Conservation (phyloP, 2,329 filamentous ascomycete genomes). For the Pseudogymnoascus verrucosus region DNA sequence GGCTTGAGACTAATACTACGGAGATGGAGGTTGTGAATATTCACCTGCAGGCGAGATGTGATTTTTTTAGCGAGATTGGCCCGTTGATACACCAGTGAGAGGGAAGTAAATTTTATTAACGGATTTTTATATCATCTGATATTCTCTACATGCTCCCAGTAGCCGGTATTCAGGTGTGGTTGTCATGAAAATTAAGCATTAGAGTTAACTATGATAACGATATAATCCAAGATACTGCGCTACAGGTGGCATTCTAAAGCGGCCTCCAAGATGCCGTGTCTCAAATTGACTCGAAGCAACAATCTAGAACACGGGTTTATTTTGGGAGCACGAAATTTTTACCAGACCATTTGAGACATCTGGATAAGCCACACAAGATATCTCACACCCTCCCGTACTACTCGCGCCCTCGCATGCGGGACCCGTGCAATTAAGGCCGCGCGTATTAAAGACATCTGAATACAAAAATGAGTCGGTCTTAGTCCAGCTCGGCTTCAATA, state of each 20-base stretch:
- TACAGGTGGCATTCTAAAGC: neutral
- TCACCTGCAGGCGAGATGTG: slow-evolving; percentile 36
- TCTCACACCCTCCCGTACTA: neutral
- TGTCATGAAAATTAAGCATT: neutral
- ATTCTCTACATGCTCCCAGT: neutral
- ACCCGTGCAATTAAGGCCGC: neutral
- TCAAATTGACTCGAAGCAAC: neutral
- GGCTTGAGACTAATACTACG: slow-evolving; percentile 36
- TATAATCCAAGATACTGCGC: neutral
- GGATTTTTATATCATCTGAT: neutral
- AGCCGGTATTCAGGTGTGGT: neutral
- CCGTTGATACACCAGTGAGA: slow-evolving; percentile 37
- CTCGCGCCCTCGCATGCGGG: neutral
- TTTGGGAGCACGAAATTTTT: neutral
- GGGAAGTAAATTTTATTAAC: too few relatives aligned
- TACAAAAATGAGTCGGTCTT: neutral
- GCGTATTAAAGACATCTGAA: neutral
- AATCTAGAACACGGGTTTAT: neutral
- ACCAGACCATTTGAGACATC: neutral
- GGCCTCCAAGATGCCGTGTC: neutral
- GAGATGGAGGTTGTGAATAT: slow-evolving; percentile 37
- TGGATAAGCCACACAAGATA: neutral
- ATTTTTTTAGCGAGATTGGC: slow-evolving; percentile 43
- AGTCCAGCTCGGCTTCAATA: neutral
- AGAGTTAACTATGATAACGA: neutral